A percentile compares a stretch with the other conserved stretches of the same genome.
phyloP scores from a whole-genome alignment of 495 filamentous ascomycete species.

The Neohortaea acidophila region DNA sequence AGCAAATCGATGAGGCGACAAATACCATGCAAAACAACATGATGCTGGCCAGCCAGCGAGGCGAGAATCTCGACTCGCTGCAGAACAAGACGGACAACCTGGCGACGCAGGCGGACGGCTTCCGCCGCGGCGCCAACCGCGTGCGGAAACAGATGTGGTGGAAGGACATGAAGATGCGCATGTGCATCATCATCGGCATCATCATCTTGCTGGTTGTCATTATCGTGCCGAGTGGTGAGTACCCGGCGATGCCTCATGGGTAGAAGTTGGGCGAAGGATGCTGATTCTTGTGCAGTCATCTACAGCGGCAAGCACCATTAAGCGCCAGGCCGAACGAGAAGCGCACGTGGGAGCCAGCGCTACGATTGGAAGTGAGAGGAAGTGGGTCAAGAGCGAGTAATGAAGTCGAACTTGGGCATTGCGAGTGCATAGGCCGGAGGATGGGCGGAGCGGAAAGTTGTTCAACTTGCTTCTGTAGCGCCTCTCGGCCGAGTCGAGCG shows the following conservation, averaged over 20 bases:
- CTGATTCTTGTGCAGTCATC: neutral
- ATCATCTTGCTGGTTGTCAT: constrained; percentile 81
- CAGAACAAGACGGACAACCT: constrained; percentile 95
- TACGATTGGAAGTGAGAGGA: too few species aligned
- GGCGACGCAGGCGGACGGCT: constrained; percentile 74
- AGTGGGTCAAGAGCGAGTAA: too few species aligned
- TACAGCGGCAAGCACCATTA: neutral
- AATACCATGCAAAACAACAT: constrained; percentile 32
- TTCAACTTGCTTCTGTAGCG: too few species aligned
- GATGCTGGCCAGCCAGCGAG: constrained; percentile 56
- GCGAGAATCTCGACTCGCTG: constrained; percentile 72
- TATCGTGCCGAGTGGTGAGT: constrained; percentile 70
- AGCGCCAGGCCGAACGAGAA: neutral
- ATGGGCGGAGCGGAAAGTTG: too few species aligned
- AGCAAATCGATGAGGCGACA: constrained; percentile 96
- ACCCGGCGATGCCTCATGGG: neutral
- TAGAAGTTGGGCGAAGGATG: neutral
- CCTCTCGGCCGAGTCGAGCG: too few species aligned
- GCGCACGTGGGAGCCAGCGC: neutral
- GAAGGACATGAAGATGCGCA: constrained; percentile 99
- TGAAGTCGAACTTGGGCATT: too few species aligned
- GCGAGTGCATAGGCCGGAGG: too few species aligned
- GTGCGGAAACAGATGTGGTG: constrained; percentile 87
- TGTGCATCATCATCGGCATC: constrained; percentile 80
- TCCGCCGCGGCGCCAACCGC: constrained; percentile 86